Percentiles rank a stretch among this genome's conserved stretches.
Conservation (phyloP, 2,329 filamentous ascomycete genomes). For the Neobulgaria alba region DNA sequence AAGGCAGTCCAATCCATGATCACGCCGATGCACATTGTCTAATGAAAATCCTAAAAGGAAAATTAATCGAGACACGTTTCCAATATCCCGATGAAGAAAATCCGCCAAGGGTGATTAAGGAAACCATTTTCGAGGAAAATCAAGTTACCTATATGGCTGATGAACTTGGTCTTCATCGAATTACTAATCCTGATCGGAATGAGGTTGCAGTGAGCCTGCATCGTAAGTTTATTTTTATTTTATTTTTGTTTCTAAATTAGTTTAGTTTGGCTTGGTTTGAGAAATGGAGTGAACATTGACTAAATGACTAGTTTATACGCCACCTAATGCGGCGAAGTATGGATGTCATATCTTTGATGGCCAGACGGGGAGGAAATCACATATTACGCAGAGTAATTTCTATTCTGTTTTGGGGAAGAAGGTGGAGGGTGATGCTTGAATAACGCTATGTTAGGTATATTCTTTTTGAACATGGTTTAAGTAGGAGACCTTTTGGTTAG, state of each 20-base stretch:
- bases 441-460: too few species aligned
- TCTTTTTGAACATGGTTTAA: too few species aligned
- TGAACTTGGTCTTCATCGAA: slow-evolving; percentile 75
- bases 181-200: slow-evolving; percentile 62
- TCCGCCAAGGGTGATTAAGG: not conserved
- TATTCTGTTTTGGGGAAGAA: slow-evolving; percentile 52
- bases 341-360: slow-evolving; percentile 79
- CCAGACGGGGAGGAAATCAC: slow-evolving; percentile 63
- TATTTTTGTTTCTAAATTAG: too few species aligned
- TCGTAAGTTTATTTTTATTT: slow-evolving; percentile 39
- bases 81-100: slow-evolving; percentile 19
- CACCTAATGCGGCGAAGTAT: slow-evolving; percentile 75
- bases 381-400: slow-evolving; percentile 63
- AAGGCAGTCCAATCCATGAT: slow-evolving; percentile 79
- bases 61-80: slow-evolving; percentile 72
- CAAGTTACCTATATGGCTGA: slow-evolving; percentile 88
- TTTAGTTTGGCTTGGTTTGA: not conserved
- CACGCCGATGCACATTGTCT: slow-evolving; percentile 84
- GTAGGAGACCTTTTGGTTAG: too few species aligned
- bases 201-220: slow-evolving; percentile 81
- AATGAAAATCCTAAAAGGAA: slow-evolving; percentile 80
- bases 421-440: too few species aligned
- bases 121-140: slow-evolving; percentile 41
- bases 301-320: slow-evolving; percentile 61
- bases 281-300: slow-evolving; percentile 2